Evolutionary conservation across 768 basidiomycete genomes (phyloP), one percentile per base, ranked within the genome.

Genomic region (Nidularia sp.): DNA sequence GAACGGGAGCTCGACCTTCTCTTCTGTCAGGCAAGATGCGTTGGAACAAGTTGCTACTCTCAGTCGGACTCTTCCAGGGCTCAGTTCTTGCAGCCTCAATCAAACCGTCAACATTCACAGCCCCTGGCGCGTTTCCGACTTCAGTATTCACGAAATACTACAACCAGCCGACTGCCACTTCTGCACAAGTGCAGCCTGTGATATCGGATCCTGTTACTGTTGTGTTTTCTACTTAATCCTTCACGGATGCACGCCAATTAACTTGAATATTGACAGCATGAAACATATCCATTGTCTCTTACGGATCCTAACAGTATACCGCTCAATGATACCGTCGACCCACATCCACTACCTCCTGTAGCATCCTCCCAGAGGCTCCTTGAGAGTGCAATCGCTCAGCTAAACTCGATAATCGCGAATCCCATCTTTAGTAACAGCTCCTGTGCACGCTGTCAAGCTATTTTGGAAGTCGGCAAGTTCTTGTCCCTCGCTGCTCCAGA

Each of bases 171-270:
- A 89, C 86, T 1, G 84, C 80, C 33, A 90, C 88, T 2, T 78
- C 79, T 9, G 80, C 75, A 0, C 88, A 90, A 62, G 82, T 82
- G 3, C 88, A 90, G 66, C 88, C 88, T n/a, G 75, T 88, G 53
- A 77, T 90, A 35, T 80, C 86, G 10, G 88, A 90, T 62, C 84
- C 86, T 6, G 78, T 88, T 33, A 76, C 77, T 29, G 88, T 87
- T 48, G 51, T 54, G 60, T 61, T 45, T 53, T 15, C 35, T 34
- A 8, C 18, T 47, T 51, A 7, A 31, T 48, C 35, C 29, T 48
- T 35, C 6, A n/a, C 46, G 2, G 10, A 15, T 15, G 13, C 34
- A n/a, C 8, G 10, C 9, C 29, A n/a, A 41, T 32, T 51, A 41
- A 39, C 6, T 33, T 35, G 25, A 9, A 29, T 48, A 13, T 18